Conservation (phyloP, 83 land plant genomes). For the Picea engelmannii region DNA sequence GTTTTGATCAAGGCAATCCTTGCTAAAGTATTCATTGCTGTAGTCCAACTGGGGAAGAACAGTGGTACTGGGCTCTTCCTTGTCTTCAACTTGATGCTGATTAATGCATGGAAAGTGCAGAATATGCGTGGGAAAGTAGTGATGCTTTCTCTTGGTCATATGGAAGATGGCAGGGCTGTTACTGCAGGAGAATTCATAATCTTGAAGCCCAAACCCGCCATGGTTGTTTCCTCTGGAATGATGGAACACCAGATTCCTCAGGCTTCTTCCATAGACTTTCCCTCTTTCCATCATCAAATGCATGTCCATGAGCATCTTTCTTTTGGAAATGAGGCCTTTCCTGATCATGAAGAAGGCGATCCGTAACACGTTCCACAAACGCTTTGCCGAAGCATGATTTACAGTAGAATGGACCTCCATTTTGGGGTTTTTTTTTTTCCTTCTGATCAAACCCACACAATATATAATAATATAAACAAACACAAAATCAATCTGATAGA, state of each 20-base stretch:
- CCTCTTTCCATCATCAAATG: constrained; percentile 54
- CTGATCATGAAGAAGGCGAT: constrained; percentile 44
- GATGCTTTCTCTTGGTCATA: constrained; percentile 22
- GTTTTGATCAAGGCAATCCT: constrained; percentile 11
- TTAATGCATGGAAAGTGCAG: constrained; percentile 35
- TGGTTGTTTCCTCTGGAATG: constrained; percentile 2
- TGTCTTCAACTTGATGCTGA: constrained; percentile 11
- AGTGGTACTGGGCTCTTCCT: constrained; percentile 5
- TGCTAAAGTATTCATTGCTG: constrained; percentile 26
- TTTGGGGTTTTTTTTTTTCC: too few relatives aligned
- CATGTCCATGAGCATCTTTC: constrained; percentile 51
- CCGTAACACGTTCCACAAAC: constrained; percentile 37
- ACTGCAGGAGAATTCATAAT: constrained; percentile 72
- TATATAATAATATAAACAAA: too few relatives aligned
- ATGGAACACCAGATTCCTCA: constrained; percentile 31
- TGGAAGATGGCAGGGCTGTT: constrained; percentile 46
- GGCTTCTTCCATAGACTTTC: constrained; percentile 33
- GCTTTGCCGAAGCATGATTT: constrained; percentile 30
- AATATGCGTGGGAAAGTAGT: constrained; percentile 20
- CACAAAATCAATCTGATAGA: too few relatives aligned
- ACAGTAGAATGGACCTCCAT: constrained; percentile 28
- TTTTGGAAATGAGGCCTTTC: constrained; percentile 45
- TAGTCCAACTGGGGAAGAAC: constrained; percentile 14
- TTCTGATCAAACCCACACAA: too few relatives aligned
- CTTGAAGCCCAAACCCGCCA: constrained; percentile 32